Evolutionary conservation across 495 filamentous ascomycete genomes (phyloP).

Genomic region (Niebla homalea): DNA sequence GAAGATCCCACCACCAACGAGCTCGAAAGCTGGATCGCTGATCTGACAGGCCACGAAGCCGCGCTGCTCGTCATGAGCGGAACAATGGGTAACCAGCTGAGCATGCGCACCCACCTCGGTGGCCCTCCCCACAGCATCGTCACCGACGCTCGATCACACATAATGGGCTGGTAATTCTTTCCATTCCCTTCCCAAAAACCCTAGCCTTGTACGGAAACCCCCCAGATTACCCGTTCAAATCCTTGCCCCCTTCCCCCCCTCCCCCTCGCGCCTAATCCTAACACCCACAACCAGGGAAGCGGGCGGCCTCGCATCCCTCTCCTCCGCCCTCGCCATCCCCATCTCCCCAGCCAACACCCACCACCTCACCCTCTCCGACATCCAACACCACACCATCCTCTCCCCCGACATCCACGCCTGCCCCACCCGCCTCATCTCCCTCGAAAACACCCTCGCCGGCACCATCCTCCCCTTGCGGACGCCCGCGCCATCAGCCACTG

Average conservation of each 20-base stretch:
- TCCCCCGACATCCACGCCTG: slow-evolving; percentile 34
- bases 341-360: slow-evolving; percentile 44
- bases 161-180: slow-evolving; percentile 1
- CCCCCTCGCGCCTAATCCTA: neutral
- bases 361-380: slow-evolving; percentile 65
- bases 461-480: slow-evolving; percentile 65
- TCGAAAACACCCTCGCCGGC: slow-evolving; percentile 78
- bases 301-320: slow-evolving; percentile 34
- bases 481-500: slow-evolving; percentile 52
- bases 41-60: slow-evolving; percentile 57
- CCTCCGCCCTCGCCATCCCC: slow-evolving; percentile 19
- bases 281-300: slow-evolving; percentile 28
- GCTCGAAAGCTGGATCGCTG: slow-evolving; percentile 57
- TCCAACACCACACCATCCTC: slow-evolving; percentile 38
- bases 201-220: neutral
- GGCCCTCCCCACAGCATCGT: slow-evolving; percentile 37
- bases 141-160: slow-evolving; percentile 34
- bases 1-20: slow-evolving; percentile 67
- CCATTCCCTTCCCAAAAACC: neutral
- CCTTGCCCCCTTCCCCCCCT: neutral
- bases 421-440: slow-evolving; percentile 64
- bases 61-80: slow-evolving; percentile 72
- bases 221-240: too few species aligned
- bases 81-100: slow-evolving; percentile 61
- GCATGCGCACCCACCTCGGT: slow-evolving; percentile 33